These are phyloP conservation scores for Yueomyces sp. DNA, from an alignment of 805 yeast species.

Conservation along the genomic window DNA sequence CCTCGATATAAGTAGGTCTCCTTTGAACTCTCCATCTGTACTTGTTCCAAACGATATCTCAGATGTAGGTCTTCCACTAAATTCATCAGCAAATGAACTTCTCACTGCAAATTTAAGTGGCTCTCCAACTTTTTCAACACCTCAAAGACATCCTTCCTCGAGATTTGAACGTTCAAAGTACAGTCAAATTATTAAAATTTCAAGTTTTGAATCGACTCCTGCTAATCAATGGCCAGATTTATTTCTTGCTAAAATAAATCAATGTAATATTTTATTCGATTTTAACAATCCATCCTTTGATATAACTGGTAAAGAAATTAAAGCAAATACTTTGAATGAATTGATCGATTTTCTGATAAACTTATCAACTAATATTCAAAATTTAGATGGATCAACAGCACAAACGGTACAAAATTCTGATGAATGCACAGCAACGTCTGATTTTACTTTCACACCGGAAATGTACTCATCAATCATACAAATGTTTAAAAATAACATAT, in stretches of 20 bases:
- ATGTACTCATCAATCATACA: slow-evolving; percentile 78
- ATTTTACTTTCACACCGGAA: slow-evolving; percentile 79
- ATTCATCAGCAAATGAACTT: slow-evolving; percentile 28
- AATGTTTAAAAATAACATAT: slow-evolving; percentile 81
- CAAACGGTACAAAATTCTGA: no score
- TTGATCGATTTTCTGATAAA: slow-evolving; percentile 69
- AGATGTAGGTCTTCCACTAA: no score
- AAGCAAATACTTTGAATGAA: slow-evolving; percentile 76
- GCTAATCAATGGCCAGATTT: slow-evolving; percentile 61
- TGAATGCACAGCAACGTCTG: slow-evolving; percentile 41
- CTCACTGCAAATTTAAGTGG: slow-evolving; percentile 58
- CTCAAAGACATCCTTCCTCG: slow-evolving; percentile 86
- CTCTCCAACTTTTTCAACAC: slow-evolving; percentile 39
- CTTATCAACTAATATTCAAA: no score
- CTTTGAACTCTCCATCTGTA: no score
- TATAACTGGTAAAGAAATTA: slow-evolving; percentile 84
- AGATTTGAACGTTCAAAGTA: slow-evolving; percentile 70
- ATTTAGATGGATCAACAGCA: no score
- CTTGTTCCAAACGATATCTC: no score
- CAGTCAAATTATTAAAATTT: slow-evolving; percentile 59
- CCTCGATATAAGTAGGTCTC: no score
- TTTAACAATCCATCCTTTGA: slow-evolving; percentile 88
- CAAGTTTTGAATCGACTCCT: slow-evolving; percentile 77
- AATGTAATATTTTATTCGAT: slow-evolving; percentile 89
- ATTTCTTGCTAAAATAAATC: slow-evolving; percentile 80